Evolutionary conservation across 495 filamentous ascomycete species (phyloP), one percentile per base, ranked within the genome.

Genomic region (Podospora anserina): DNA sequence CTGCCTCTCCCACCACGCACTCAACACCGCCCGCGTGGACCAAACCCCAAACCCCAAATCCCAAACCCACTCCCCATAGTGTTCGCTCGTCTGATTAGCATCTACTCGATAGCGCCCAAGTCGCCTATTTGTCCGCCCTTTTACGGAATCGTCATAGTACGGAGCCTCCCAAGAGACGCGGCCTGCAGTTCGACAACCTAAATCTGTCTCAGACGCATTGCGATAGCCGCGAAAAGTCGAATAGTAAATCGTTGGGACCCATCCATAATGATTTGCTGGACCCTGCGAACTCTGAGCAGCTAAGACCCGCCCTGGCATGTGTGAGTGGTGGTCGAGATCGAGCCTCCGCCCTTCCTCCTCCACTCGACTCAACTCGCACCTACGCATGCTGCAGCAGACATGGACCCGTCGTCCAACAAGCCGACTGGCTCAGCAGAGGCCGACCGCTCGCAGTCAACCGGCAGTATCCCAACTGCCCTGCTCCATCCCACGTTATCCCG

Each of bases 341-440:
- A 71, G 63, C 67, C 65, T 58, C 70, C 65, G 65, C 70, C 67
- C 68, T 67, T 71, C 68, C 59, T 67, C 32, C 67, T 56, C 60
- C 63, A 63, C 34, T 55, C 63, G 28, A 59, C 61, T 53, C 56
- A 27, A 65, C 39, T 49, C 39, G 66, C 39, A 5, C 69, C 63
- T 26, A 44, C 63, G 63, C 68, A 61, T 68, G 63, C 70, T 69
- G 69, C 74, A 74, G 69, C 74, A 74, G 73, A 71, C 68, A 79
- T 79, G 77, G 76, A 79, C 77, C 77, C 72, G 58, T 72, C 76
- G 69, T 66, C 71, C 49, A 75, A 67, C 67, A 70, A 67, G 61
- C 65, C 74, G 63, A 63, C 68, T 66, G 67, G 67, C 39, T 49
- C 39, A 49, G 39, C 39, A 49, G 39, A 49, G 39, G 59, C 65